Base-by-base conservation (phyloP, 345 rosid genomes). In the Dovyalis caffra region DNA sequence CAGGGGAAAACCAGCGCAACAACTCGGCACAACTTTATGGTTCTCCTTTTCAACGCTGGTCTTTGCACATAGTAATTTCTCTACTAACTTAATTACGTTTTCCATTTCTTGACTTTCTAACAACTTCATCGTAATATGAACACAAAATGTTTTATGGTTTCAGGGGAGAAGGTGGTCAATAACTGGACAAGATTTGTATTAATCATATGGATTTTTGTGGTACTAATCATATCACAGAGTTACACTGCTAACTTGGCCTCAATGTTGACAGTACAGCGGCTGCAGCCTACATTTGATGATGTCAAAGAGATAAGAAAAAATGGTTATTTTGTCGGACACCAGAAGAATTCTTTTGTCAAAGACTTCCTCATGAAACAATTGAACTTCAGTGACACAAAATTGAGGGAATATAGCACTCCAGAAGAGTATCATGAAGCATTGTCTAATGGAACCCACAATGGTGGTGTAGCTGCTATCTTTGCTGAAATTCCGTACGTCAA, bases 201-300 rank as follows among this genome's bases (percentile, higher is more conserved):
- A 68, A 85, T 79, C 28, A 75, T 90, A 71, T 87, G 95, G 92
- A 28, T 80, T 31, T 86, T 86, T 72, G 82, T 80, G 33, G 89
- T 87, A 16, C 83, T 88, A 7, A 85, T 87, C 64, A 37, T 88
- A 33, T 76, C 88, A 2, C 72, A 86, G 49, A 87, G 89, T 68
- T 88, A 88, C 64, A 86, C 86, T 2, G 90, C 92, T 49, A 87
- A 83, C 33, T 76, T 88, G 18, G 71, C 89, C 31, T 83, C 89
- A 15, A 68, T 86, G 69, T 47, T 87, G 69, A 88, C 91, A 3
- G 81, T 90, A 0, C 81, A 74, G 57, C 81, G 74, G 35, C 60
- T 88, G 73, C 77, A 82, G 58, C 86, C 84, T 0, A 33, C 81
- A 9, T 43, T 70, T 14, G 28, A 23, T 3, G 70, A 76, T 32